Evolutionary conservation across 2,329 filamentous ascomycete genomes (phyloP).

Genomic region (Tolypocladium sp.): DNA sequence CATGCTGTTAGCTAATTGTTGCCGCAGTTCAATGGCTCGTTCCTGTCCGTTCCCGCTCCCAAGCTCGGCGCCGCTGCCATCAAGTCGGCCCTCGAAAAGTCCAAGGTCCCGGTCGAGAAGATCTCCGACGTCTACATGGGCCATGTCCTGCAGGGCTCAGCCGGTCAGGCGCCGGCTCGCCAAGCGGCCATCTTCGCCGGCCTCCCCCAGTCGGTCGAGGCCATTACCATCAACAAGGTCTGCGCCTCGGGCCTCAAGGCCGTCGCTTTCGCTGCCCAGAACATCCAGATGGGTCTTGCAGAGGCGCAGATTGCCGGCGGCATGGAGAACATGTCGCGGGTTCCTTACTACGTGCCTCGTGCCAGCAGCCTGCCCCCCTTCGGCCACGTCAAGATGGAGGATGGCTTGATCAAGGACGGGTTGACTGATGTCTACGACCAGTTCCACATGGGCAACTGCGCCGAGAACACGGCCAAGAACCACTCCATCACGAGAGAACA

Average conservation of each 20-base stretch:
- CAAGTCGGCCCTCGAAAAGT: conserved; percentile 81
- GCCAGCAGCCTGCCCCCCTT: conserved; percentile 78
- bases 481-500: conserved; percentile 70
- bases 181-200: conserved; percentile 88
- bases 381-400: conserved; percentile 78
- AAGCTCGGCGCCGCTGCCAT: conserved; percentile 85
- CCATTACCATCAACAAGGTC: conserved; percentile 94
- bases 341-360: conserved; percentile 82
- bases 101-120: conserved; percentile 67
- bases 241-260: conserved; percentile 94
- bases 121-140: conserved; percentile 97
- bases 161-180: conserved; percentile 85
- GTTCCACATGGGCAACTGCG: conserved; percentile 97
- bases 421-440: conserved; percentile 94
- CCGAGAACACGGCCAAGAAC: conserved; percentile 89
- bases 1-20: neutral
- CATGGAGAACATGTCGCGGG: conserved; percentile 96
- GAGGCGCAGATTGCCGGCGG: conserved; percentile 88
- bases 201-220: conserved; percentile 71
- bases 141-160: conserved; percentile 75
- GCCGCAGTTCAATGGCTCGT: conserved; percentile 83
- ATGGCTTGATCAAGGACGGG: conserved; percentile 89
- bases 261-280: conserved; percentile 81
- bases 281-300: conserved; percentile 84
- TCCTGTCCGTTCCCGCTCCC: conserved; percentile 74